Conservation (phyloP, 768 basidiomycete genomes). For the Tulasnella sp. region DNA sequence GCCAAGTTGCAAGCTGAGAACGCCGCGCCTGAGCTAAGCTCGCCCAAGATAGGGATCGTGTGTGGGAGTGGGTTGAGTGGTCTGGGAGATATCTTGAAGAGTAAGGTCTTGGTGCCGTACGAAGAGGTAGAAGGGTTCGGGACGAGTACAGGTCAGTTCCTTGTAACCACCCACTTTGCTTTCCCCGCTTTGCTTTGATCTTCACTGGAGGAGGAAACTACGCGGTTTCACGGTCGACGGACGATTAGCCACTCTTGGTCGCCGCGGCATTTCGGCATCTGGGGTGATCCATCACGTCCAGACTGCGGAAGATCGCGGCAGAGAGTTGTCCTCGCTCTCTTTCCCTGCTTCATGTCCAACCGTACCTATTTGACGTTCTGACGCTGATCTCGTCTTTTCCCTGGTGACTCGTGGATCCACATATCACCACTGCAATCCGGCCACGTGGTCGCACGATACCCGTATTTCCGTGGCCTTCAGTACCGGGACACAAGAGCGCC, state of each 20-base stretch:
- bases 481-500: constrained; percentile 67
- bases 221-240: not conserved
- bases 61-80: constrained; percentile 81
- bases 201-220: constrained; percentile 13
- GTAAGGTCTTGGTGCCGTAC: constrained; percentile 42
- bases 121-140: constrained; percentile 59
- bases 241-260: not conserved
- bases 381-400: too few species aligned
- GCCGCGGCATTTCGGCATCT: too few species aligned
- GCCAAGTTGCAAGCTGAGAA: constrained; percentile 16
- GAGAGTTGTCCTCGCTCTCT: too few species aligned
- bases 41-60: constrained; percentile 69
- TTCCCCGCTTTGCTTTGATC: not conserved
- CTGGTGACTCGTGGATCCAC: too few species aligned
- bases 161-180: not conserved
- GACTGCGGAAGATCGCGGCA: too few species aligned
- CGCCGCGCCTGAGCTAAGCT: constrained; percentile 25
- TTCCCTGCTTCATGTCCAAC: too few species aligned
- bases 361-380: too few species aligned
- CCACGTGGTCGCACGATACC: too few species aligned
- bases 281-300: too few species aligned
- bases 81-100: constrained; percentile 37
- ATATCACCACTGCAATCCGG: too few species aligned
- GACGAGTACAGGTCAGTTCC: constrained; percentile 52
- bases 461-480: constrained; percentile 30